Evolutionary conservation across 1,284 basidiomycete genomes (phyloP).

Genomic region (Ganoderma meredithae): DNA sequence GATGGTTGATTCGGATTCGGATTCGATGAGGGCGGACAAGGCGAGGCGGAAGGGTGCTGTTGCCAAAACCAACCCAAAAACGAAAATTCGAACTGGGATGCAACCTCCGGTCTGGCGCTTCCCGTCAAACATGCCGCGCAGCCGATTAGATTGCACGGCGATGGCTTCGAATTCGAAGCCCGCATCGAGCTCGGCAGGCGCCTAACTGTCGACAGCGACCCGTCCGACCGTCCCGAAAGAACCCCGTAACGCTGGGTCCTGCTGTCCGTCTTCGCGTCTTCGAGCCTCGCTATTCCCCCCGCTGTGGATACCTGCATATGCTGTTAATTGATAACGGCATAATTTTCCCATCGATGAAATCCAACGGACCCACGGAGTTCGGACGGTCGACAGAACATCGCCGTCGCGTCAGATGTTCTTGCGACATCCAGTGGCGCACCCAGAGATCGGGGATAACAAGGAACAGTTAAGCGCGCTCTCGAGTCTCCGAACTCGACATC

Average conservation of each 20-base stretch:
- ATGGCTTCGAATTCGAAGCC: neutral
- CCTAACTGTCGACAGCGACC: neutral
- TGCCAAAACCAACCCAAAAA: neutral
- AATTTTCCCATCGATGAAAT: neutral
- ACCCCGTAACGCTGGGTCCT: neutral
- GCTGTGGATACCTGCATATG: neutral
- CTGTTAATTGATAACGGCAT: neutral
- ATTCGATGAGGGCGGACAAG: constrained; percentile 3
- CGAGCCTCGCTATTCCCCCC: constrained; percentile 22
- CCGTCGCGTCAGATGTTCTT: neutral
- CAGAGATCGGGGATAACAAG: neutral
- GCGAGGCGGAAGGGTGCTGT: constrained; percentile 5
- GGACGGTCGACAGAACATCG: constrained; percentile 1
- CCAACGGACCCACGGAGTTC: neutral
- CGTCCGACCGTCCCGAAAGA: constrained; percentile 1
- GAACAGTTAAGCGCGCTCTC: neutral
- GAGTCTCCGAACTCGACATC: neutral
- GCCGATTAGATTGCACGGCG: neutral
- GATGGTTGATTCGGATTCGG: neutral
- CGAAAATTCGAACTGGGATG: neutral
- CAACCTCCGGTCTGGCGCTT: neutral
- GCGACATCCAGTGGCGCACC: neutral
- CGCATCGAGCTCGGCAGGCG: neutral
- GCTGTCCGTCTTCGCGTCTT: constrained; percentile 9
- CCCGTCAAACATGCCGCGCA: constrained; percentile 1